These are phyloP conservation scores for Globisporangium carolinianum DNA, from an alignment of 352 stramenopile species.

Conservation along the genomic window DNA sequence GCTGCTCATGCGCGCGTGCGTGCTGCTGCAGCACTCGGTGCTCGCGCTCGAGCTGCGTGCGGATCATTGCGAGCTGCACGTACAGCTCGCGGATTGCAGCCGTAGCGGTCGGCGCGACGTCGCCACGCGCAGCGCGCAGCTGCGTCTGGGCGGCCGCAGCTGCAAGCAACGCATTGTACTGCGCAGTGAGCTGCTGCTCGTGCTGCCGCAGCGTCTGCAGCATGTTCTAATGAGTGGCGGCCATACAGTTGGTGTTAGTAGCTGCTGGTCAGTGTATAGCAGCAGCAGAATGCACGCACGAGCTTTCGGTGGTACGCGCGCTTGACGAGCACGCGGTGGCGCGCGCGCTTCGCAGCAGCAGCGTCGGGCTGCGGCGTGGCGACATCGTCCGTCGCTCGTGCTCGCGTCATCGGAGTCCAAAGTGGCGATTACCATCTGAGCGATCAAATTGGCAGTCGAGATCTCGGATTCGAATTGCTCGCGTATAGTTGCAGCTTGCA, in stretches of 20 bases:
- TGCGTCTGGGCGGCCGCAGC: slow-evolving; percentile 7
- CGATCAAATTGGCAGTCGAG: no score
- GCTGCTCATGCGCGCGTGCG: slow-evolving; percentile 20
- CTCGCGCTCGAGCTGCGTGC: slow-evolving; percentile 20
- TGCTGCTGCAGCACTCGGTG: slow-evolving; percentile 21
- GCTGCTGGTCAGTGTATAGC: not conserved
- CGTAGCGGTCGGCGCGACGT: not conserved
- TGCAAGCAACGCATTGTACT: slow-evolving; percentile 24
- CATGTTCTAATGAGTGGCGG: slow-evolving; percentile 14
- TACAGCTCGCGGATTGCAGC: slow-evolving; percentile 17
- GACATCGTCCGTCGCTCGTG: no score
- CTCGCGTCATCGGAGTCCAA: no score
- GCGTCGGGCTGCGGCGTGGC: not conserved
- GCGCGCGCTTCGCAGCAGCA: slow-evolving; percentile 1
- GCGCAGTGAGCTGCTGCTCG: slow-evolving; percentile 18
- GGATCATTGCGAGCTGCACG: slow-evolving; percentile 22
- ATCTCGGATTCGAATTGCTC: no score
- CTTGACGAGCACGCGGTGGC: slow-evolving; percentile 27
- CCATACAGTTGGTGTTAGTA: no score
- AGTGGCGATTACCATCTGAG: no score
- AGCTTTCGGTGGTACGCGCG: slow-evolving; percentile 28
- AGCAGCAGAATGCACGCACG: slow-evolving; percentile 5
- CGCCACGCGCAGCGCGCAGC: not conserved
- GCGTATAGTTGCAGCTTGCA: no score
- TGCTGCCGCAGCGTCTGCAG: slow-evolving; percentile 24